Evolutionary conservation across 176 grass and related monocot genomes (phyloP).

Genomic region (Dendrocalamus sinicus): DNA sequence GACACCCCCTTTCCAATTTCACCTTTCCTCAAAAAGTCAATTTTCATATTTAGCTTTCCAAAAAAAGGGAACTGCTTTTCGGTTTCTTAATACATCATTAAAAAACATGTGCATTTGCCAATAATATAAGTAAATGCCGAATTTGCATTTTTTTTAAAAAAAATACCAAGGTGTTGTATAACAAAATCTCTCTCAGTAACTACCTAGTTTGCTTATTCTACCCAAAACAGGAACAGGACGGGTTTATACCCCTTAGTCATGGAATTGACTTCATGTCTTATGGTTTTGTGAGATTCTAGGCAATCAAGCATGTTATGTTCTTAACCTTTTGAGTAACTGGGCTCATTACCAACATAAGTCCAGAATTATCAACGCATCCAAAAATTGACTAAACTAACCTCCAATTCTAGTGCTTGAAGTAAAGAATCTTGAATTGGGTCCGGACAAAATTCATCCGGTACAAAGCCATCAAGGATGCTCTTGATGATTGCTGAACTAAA

Average conservation of each 20-base stretch:
- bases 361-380: neutral
- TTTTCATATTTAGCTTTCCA: constrained; percentile 21
- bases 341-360: neutral
- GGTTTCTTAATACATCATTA: neutral
- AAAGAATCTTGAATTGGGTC: constrained; percentile 68
- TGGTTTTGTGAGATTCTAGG: neutral
- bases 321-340: neutral
- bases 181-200: neutral
- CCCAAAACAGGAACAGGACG: neutral
- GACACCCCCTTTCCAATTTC: neutral
- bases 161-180: neutral
- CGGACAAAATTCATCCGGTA: constrained; percentile 96
- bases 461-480: constrained; percentile 69
- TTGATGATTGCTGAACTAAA: constrained; percentile 87
- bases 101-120: neutral
- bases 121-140: neutral
- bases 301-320: neutral
- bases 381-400: constrained; percentile 65
- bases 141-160: neutral
- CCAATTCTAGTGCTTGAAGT: constrained; percentile 79
- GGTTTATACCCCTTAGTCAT: constrained; percentile 4
- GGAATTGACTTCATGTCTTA: neutral
- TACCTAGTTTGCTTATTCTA: neutral
- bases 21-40: neutral
- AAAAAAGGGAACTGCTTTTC: neutral